Evolutionary conservation across 805 yeast species (phyloP), one percentile per base, ranked within the genome.

Genomic region (Saccharomyces eubayanus): DNA sequence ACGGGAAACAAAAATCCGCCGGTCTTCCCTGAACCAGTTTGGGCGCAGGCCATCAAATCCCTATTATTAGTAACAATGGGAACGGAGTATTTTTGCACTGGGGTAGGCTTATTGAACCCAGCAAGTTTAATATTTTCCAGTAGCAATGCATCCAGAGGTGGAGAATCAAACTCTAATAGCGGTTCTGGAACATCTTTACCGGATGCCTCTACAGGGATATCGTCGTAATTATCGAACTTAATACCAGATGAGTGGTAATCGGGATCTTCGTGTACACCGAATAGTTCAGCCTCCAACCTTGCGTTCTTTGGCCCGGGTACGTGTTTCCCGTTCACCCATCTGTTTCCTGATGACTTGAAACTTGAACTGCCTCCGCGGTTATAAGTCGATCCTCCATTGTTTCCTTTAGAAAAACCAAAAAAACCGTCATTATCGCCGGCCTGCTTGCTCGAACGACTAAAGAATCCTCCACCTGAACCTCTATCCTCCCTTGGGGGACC

Each of bases 1-100:
- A 92, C 95, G 59, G 99, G 98, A 85, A 92, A 94, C 70, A 92
- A 77, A 80, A 94, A 94, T 61, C 98, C 98, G 79, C 97, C 98
- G 67, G 99, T 92, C 78, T 92, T 92, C 81, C 99, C 99, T 55
- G 97, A 91, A 84, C 96, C 96, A 61, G 96, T 89, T 77, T 89
- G 96, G 55, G 96, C 96, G 81, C 96, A 89, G 31, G 96, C 96
- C 96, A 89, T 89, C 74, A 89, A 79, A 74, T 89, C 96, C 74
- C 96, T 82, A 64, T 90, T 88, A 57, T 77, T 83, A 57, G 90
- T 87, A 59, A 89, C 91, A 61, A 89, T 89, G 59, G 96, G 96
- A 58, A 89, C 86, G 43, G 96, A 88, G 79, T 87, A 88, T 75
- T 89, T 89, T 72, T 89, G 96, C 53, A 89, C 96, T 51, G 96